Base-by-base conservation (phyloP, 768 basidiomycete genomes). In the Podaxis sp. region DNA sequence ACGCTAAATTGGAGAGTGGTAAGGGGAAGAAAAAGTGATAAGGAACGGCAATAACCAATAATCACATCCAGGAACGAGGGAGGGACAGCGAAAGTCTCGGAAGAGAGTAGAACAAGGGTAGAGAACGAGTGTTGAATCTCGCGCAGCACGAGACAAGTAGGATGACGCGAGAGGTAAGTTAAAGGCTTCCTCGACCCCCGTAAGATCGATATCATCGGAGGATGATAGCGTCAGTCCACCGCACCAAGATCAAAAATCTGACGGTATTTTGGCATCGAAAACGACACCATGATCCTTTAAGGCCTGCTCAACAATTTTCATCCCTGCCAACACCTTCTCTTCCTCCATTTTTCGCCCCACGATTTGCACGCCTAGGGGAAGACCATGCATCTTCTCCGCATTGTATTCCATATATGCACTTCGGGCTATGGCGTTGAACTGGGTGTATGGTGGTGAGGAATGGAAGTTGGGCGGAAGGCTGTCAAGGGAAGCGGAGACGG, bases 301-400 rank as follows among this genome's bases (percentile, higher is more conserved):
- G 2, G 78, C 75, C 40, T 64, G 70, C 67, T 80, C 76, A 19
- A 80, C 73, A 27, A 90, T 77, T 66, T 83, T 82, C 85, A 90
- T 89, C 2, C 84, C 87, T 67, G 85, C 83, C 6, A 91, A 65
- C 2, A 89, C 88, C 68, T 86, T 86, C 73, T 92, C 90, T 72
- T 91, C 90, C 69, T 89, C 85, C 43, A 89, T 77, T 46, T 85
- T 75, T 50, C 80, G 74, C 1, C 87, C 88, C 0, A 84, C 79
- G 36, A 91, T 71, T 69, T 91, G 88, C 11, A 90, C 82, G 1
- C 87, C 86, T 1, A 91, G 69, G 0, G 90, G 88, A 4, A 90
- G 74, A 6, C 89, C 89, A 61, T 86, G 80, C 85, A 89, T 89
- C 63, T 80, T 78, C 13, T 82, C 74, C 1, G 83, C 79, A 55